Base-by-base conservation (phyloP, 306 rosid genomes). In the Rosa persica region DNA sequence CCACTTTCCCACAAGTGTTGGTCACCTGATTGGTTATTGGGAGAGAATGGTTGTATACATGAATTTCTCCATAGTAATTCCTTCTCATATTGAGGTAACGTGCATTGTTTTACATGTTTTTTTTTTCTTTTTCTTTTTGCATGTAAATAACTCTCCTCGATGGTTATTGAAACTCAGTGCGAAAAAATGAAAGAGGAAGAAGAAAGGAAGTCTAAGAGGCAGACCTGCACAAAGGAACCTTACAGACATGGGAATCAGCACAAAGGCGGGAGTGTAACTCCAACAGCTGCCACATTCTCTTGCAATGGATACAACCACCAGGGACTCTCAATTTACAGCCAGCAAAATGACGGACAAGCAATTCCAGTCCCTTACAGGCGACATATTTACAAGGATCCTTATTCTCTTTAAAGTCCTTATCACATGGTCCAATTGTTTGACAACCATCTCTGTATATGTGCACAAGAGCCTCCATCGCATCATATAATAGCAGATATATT, bases 401-500 rank as follows among this genome's bases (percentile, higher is more conserved):
- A 85, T 91, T 89, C 73, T 73, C 83, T 76, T 85, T 87, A 65
- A 94, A 88, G 78, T 88, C 98, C 85, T 92, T 92, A 43, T 92
- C 92, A 1, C 82, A 86, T 8, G 98, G 98, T 10, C 97, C 97
- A 76, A 92, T 94, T 70, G 98, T 94, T 80, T 78, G 80, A 77
- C 98, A 94, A 44, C 98, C 98, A 79, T 94, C 98, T 88, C 85
- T 87, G 67, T 90, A 94, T 78, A 94, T 92, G 83, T 94, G 98
- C 78, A 94, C 93, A 58, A 94, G 91, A 81, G 98, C 97, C 90
- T 94, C 98, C 98, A 94, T 94, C 27, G 97, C 98, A 69, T 90
- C 97, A 8, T 89, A 89, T 34, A 94, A 74, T 82, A 92, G 92
- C 82, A 87, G 36, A 79, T 94, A 94, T 23, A 84, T 69, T 84